These are phyloP conservation scores for Cucurbita pepo DNA, from an alignment of 306 rosid genomes.

Conservation along the genomic window DNA sequence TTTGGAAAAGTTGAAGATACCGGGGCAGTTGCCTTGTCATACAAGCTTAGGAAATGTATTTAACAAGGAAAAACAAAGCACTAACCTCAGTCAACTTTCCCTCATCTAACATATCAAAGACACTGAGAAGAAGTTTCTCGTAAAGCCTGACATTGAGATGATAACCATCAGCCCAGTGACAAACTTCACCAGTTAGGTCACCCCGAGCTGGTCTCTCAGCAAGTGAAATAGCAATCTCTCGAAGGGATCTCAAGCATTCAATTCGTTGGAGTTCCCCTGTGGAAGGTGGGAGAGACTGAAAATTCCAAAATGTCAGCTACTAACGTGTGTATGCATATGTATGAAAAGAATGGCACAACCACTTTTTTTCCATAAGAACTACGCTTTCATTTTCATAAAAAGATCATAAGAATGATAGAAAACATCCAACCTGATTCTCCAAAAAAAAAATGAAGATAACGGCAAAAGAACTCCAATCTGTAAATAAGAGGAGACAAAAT, in stretches of 20 bases:
- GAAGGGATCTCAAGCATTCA: constrained; percentile 77
- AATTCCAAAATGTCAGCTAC: constrained; percentile 6
- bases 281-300: constrained; percentile 75
- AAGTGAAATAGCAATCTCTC: constrained; percentile 70
- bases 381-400: background rate
- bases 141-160: constrained; percentile 75
- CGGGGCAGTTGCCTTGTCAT: constrained; percentile 5
- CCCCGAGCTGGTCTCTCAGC: constrained; percentile 99
- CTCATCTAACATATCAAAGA: constrained; percentile 92
- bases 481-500: background rate
- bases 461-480: background rate
- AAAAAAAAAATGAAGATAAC: background rate
- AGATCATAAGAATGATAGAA: background rate
- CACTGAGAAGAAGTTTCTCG: constrained; percentile 82
- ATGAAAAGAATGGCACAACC: background rate
- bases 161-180: constrained; percentile 99
- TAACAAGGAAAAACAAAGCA: constrained; percentile 9
- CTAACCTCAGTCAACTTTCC: constrained; percentile 91
- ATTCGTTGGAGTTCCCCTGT: constrained; percentile 85
- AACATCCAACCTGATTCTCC: background rate
- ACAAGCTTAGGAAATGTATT: background rate
- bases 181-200: constrained; percentile 96
- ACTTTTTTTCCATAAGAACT: background rate
- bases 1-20: constrained; percentile 9
- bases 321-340: background rate